A percentile compares a stretch with the other conserved stretches of the same genome.
These are phyloP conservation scores for Kodamaea neixiangensis DNA, from an alignment of 805 yeast genomes.

Conservation along the genomic window DNA sequence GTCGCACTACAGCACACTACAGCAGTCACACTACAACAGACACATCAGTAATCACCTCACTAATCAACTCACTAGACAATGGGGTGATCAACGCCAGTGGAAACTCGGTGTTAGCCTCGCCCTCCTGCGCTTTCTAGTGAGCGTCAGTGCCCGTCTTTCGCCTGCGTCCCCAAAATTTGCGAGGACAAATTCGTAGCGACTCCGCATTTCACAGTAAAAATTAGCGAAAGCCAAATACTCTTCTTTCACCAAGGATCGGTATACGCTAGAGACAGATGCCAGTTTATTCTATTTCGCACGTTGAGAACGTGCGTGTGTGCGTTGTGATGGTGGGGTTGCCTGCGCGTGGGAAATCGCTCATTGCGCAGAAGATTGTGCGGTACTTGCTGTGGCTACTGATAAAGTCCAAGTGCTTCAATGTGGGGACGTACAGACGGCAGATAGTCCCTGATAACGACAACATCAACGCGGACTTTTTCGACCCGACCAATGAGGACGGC, in stretches of 20 bases:
- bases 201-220: conserved; percentile 8
- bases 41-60: too few relatives aligned
- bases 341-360: conserved; percentile 91
- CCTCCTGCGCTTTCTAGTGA: too few relatives aligned
- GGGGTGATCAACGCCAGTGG: too few relatives aligned
- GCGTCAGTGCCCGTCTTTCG: not conserved
- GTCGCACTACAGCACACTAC: too few relatives aligned
- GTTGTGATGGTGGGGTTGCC: conserved; percentile 89
- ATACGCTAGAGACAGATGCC: conserved; percentile 41
- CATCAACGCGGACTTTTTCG: conserved; percentile 78
- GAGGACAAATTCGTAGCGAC: not conserved
- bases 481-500: conserved; percentile 65
- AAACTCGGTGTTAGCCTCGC: too few relatives aligned
- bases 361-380: conserved; percentile 91
- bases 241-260: not conserved
- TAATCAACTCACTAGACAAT: too few relatives aligned
- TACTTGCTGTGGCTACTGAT: conserved; percentile 92
- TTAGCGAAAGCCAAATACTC: not conserved
- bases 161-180: too few relatives aligned
- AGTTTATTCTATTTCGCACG: conserved; percentile 57
- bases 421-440: conserved; percentile 79
- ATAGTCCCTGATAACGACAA: conserved; percentile 49
- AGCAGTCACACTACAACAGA: too few relatives aligned
- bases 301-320: conserved; percentile 74
- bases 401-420: conserved; percentile 83